Conservation (phyloP, 805 yeast genomes). For the Kodamaea lidongshanica region DNA sequence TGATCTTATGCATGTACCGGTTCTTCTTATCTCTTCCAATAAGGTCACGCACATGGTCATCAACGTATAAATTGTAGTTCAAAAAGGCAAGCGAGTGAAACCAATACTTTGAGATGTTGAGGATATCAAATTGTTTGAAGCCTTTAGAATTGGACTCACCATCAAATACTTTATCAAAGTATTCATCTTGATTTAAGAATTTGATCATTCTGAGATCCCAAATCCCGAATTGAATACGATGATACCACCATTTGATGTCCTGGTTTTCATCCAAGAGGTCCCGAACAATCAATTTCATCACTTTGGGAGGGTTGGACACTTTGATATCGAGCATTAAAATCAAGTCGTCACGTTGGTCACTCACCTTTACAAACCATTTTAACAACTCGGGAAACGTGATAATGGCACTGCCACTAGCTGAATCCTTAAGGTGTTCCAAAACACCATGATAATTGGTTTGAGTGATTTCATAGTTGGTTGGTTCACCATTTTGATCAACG, state of each 20-base stretch:
- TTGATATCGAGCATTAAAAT: constrained; percentile 37
- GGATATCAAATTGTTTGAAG: constrained; percentile 25
- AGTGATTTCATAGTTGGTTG: constrained; percentile 30
- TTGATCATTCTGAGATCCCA: constrained; percentile 36
- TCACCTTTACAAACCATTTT: constrained; percentile 25
- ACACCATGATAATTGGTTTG: constrained; percentile 23
- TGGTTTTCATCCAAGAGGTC: constrained; percentile 23
- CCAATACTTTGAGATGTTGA: constrained; percentile 33
- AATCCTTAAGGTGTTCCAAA: constrained; percentile 25
- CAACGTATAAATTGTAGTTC: constrained; percentile 32
- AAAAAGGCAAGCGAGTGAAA: constrained; percentile 26
- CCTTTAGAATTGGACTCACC: constrained; percentile 15
- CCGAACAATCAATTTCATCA: constrained; percentile 23
- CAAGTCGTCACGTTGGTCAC: constrained; percentile 15
- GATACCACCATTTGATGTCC: constrained; percentile 34
- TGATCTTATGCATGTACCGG: constrained; percentile 18
- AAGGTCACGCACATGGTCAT: constrained; percentile 11
- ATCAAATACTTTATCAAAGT: constrained; percentile 22
- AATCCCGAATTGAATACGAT: constrained; percentile 33
- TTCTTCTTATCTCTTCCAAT: constrained; percentile 8
- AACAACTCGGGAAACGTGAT: constrained; percentile 28
- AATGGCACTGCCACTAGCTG: constrained; percentile 28
- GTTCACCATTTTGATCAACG: constrained; percentile 28
- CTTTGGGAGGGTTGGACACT: constrained; percentile 30
- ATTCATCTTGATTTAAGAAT: constrained; percentile 34